phyloP scores from a whole-genome alignment of 257 asterid species.

The Plantago elongata region DNA sequence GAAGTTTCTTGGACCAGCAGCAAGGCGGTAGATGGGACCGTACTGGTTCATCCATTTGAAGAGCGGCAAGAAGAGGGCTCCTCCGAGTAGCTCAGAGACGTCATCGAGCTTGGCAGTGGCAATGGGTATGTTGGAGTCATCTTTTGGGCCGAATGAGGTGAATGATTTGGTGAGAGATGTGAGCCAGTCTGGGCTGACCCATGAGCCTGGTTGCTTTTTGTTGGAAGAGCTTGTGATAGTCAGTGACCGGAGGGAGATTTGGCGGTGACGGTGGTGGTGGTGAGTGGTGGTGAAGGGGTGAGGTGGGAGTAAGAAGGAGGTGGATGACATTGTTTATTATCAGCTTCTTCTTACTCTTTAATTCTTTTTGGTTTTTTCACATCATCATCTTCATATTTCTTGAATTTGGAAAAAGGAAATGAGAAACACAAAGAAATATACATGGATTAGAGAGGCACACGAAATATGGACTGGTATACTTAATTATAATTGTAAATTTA shows the following conservation, averaged over 20 bases:
- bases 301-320: constrained; percentile 31
- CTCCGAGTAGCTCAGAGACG: constrained; percentile 83
- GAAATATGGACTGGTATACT: no score
- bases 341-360: neutral
- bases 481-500: no score
- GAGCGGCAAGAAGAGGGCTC: constrained; percentile 85
- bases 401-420: no score
- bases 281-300: constrained; percentile 20
- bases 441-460: no score
- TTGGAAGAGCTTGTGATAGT: constrained; percentile 39
- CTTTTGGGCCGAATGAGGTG: constrained; percentile 52
- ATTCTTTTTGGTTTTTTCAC: no score
- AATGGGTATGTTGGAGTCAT: constrained; percentile 78
- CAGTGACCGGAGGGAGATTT: constrained; percentile 19
- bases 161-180: constrained; percentile 66
- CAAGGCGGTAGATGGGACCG: constrained; percentile 81
- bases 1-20: constrained; percentile 82
- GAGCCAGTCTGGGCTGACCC: constrained; percentile 94
- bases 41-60: constrained; percentile 89
- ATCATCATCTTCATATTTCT: no score
- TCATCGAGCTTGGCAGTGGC: constrained; percentile 85
- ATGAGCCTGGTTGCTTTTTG: constrained; percentile 49
- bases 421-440: no score
- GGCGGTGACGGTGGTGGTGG: constrained; percentile 21
- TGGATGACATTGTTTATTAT: constrained; percentile 7